Conservation (phyloP, 2,329 filamentous ascomycete genomes). For the Verticillium longisporum region DNA sequence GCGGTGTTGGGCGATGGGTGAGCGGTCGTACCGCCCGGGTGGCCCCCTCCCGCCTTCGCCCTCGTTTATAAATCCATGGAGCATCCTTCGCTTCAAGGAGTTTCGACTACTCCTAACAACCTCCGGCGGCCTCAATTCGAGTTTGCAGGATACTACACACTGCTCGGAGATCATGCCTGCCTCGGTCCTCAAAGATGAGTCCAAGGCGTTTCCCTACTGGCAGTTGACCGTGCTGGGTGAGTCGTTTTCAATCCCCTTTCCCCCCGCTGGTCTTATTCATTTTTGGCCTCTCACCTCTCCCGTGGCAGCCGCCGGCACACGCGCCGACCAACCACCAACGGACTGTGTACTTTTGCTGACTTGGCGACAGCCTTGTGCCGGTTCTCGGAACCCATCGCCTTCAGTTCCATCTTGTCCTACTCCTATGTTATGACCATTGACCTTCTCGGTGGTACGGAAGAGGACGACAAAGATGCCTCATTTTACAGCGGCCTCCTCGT, state of each 20-base stretch:
- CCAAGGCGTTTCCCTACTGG: slow-evolving; percentile 8
- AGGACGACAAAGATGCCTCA: slow-evolving; percentile 25
- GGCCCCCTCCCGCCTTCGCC: background rate
- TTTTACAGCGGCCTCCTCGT: slow-evolving; percentile 45
- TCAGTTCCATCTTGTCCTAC: slow-evolving; percentile 37
- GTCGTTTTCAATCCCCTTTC: background rate
- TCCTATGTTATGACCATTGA: slow-evolving; percentile 33
- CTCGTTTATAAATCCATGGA: background rate
- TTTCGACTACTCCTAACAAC: background rate
- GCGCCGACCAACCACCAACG: background rate
- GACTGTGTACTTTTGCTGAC: background rate
- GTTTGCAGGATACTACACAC: background rate
- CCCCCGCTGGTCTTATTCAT: background rate
- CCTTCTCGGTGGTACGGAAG: slow-evolving; percentile 21
- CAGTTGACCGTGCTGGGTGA: slow-evolving; percentile 8
- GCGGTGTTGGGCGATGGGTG: background rate
- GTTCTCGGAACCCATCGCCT: slow-evolving; percentile 37
- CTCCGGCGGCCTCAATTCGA: background rate
- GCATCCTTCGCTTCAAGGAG: background rate
- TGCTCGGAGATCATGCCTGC: background rate
- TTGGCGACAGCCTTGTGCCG: slow-evolving; percentile 31
- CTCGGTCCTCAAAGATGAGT: background rate
- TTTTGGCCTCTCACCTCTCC: background rate
- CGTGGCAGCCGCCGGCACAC: background rate
- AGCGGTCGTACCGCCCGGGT: background rate